A percentile compares a stretch with the other conserved stretches of the same genome.
Conservation (phyloP, 345 rosid species). For the Sonneratia alba region DNA sequence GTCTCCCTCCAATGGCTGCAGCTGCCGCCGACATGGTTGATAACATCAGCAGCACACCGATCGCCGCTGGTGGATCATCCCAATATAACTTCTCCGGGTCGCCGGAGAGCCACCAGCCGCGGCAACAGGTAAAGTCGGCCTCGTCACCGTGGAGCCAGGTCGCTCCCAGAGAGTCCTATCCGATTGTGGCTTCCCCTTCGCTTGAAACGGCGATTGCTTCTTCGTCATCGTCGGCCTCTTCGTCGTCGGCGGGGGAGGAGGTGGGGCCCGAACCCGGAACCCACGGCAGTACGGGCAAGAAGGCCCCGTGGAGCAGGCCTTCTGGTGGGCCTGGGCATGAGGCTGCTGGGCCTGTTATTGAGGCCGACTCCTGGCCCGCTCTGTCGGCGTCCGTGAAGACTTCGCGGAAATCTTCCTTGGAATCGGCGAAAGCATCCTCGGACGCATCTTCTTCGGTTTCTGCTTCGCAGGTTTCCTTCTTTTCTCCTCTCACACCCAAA, state of each 20-base stretch:
- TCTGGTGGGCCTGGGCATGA: slow-evolving; percentile 28
- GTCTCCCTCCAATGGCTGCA: slow-evolving; percentile 1
- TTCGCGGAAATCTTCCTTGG: slow-evolving; percentile 30
- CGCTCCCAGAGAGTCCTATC: slow-evolving; percentile 32
- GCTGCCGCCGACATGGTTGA: neutral
- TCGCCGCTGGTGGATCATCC: neutral
- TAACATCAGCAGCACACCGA: neutral
- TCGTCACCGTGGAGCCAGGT: slow-evolving; percentile 30
- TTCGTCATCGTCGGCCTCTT: slow-evolving; percentile 15
- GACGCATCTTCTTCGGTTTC: slow-evolving; percentile 37
- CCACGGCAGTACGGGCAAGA: slow-evolving; percentile 54
- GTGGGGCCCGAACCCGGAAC: slow-evolving; percentile 25
- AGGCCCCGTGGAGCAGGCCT: slow-evolving; percentile 64
- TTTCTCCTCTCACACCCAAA: neutral
- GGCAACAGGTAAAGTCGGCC: neutral
- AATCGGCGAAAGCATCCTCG: slow-evolving; percentile 28
- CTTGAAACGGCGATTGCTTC: slow-evolving; percentile 13
- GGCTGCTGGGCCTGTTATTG: slow-evolving; percentile 47
- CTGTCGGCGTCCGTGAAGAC: slow-evolving; percentile 41
- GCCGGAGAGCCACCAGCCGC: neutral
- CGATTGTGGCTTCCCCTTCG: slow-evolving; percentile 15
- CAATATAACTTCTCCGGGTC: neutral
- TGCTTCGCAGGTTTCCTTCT: slow-evolving; percentile 25
- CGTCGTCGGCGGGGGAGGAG: slow-evolving; percentile 24
- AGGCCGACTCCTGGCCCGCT: slow-evolving; percentile 55